Conservation (phyloP, 768 basidiomycete species). For the Psilocybe azurescens region DNA sequence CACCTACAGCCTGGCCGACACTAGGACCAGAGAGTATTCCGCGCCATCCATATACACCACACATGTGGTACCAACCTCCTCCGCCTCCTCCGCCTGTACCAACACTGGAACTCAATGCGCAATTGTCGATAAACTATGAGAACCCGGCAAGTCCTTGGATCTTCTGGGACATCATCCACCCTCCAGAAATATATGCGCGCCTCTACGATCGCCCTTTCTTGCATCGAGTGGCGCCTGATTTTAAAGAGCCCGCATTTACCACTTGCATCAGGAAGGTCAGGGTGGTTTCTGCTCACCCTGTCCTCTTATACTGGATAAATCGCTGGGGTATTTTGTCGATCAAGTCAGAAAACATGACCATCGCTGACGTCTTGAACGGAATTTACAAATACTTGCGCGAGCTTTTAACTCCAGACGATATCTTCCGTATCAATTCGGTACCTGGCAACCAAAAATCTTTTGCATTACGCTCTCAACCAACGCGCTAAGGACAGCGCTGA, state of each 20-base stretch:
- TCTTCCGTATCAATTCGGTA: constrained; percentile 27
- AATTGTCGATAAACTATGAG: constrained; percentile 42
- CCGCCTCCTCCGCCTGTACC: neutral
- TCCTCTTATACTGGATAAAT: constrained; percentile 47
- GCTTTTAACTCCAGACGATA: constrained; percentile 42
- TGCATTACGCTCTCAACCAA: constrained; percentile 32
- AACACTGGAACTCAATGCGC: constrained; percentile 32
- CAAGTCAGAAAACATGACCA: constrained; percentile 35
- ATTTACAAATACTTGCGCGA: constrained; percentile 54
- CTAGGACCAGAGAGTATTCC: neutral
- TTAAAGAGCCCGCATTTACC: constrained; percentile 37
- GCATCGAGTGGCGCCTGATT: constrained; percentile 25
- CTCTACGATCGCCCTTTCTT: constrained; percentile 32
- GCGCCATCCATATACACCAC: neutral
- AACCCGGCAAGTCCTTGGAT: constrained; percentile 40
- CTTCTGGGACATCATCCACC: constrained; percentile 49
- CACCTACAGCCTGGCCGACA: neutral
- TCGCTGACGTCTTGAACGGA: constrained; percentile 52
- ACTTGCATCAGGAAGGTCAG: constrained; percentile 36
- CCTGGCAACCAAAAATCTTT: constrained; percentile 27
- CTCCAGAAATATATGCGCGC: constrained; percentile 38
- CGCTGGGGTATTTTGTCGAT: constrained; percentile 57
- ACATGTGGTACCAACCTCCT: neutral
- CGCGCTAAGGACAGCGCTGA: constrained; percentile 46
- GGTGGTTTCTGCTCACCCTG: constrained; percentile 42